Evolutionary conservation across 768 basidiomycete species (phyloP).

Genomic region (Collybiopsis luxurians): DNA sequence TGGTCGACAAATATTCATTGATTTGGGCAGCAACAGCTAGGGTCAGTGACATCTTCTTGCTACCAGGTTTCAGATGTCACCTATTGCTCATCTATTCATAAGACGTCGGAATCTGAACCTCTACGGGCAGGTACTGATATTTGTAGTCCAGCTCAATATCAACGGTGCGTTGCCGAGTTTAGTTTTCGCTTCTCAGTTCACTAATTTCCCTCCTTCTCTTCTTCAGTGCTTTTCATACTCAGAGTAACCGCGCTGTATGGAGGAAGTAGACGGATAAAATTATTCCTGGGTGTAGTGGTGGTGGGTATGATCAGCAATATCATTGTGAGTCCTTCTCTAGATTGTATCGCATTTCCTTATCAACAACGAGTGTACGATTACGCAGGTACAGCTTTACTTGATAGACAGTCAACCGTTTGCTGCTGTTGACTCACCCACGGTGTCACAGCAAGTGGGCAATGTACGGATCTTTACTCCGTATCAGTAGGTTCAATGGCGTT

Average conservation of each 20-base stretch:
- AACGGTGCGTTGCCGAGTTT: not conserved
- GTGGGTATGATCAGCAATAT: not conserved
- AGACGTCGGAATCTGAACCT: not conserved
- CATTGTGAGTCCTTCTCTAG: not conserved
- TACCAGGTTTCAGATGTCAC: not conserved
- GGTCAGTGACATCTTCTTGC: not conserved
- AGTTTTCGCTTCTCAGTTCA: not conserved
- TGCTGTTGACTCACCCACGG: not conserved
- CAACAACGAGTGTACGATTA: too few relatives aligned
- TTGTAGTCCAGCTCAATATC: slow-evolving; percentile 1
- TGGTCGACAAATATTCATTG: not conserved
- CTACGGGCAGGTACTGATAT: not conserved
- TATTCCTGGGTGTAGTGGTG: not conserved
- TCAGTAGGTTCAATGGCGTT: too few relatives aligned
- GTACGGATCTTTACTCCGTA: not conserved
- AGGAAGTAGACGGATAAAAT: not conserved
- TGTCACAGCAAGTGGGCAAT: not conserved
- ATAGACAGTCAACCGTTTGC: not conserved
- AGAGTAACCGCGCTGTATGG: not conserved
- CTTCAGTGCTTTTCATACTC: not conserved
- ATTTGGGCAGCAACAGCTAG: not conserved
- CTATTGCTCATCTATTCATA: not conserved
- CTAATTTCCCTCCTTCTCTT: not conserved
- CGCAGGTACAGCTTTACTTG: not conserved
- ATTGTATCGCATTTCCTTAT: not conserved